Evolutionary conservation across 164 flowering plant species (phyloP), one percentile per base, ranked within the genome.

Genomic region (grape (Vitis vinifera)): DNA sequence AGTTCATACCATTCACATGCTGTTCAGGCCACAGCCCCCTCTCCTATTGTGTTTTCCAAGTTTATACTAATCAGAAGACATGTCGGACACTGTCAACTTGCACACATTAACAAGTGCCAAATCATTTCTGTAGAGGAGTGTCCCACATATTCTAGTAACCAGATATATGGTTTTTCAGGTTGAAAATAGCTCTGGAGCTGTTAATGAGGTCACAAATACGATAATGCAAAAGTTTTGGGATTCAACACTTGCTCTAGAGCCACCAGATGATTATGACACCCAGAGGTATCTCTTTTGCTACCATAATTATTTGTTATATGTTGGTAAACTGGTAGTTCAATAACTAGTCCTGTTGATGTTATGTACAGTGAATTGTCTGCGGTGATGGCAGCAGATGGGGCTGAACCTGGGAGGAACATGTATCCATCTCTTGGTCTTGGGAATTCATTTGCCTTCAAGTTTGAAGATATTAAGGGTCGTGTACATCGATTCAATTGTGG

Each of bases 191-290:
- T 83, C 94, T 52, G 98, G 89, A 71, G 79, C 89, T 77, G 97
- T 82, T 63, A 92, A 89, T 81, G 96, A 89, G 64, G 75, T 90
- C 85, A 87, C 99, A 71, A 93, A 68, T 75, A 85, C 97, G 30
- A 89, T 92, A 90, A 90, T 95, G 99, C 99, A 93, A 73, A 93
- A 85, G 79, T 95, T 95, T 73, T 95, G 99, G 98, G 99, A 95
- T 74, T 95, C 99, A 63, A 96, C 98, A 10, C 89, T 94, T 73
- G 84, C 88, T 61, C 70, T 90, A 62, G 99, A 92, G 68, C 87
- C 96, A 53, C 86, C 92, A 11, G 98, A 95, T 71, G 97, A 95
- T 81, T 90, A 60, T 83, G 99, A 95, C 62, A 88, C 90, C 1
- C 96, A 83, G 0, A 95, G 99, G 99, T 89, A 61, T 56, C 3